Conservation (phyloP, 2,329 filamentous ascomycete species). For the Ascomycota sp. region DNA sequence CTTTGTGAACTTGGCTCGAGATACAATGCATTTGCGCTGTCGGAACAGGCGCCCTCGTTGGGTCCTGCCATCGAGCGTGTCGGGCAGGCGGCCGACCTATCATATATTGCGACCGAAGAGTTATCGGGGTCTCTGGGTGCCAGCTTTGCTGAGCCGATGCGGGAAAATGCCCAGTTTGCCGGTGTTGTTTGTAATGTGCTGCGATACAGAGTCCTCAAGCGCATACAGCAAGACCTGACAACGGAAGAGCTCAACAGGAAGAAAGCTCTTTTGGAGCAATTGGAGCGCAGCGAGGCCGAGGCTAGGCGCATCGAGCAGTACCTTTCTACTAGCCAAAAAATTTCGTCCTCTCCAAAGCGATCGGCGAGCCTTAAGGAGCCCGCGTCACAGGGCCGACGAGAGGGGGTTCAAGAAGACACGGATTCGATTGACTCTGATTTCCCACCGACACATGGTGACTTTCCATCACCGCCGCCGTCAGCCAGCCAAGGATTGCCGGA, state of each 20-base stretch:
- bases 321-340: conserved; percentile 51
- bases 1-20: conserved; percentile 85
- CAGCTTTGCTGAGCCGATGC: conserved; percentile 91
- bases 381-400: conserved; percentile 26
- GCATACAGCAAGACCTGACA: conserved; percentile 95
- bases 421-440: conserved; percentile 93
- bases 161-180: conserved; percentile 92
- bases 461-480: conserved; percentile 40
- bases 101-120: conserved; percentile 89
- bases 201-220: conserved; percentile 75
- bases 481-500: conserved; percentile 52
- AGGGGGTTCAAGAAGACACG: conserved; percentile 51
- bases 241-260: conserved; percentile 85
- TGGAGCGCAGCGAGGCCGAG: conserved; percentile 88
- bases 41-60: conserved; percentile 73
- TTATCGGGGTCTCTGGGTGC: conserved; percentile 73
- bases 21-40: conserved; percentile 91
- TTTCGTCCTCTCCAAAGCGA: conserved; percentile 39
- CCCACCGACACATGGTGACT: conserved; percentile 66
- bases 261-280: conserved; percentile 54
- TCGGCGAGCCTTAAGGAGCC: conserved; percentile 39
- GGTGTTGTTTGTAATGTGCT: conserved; percentile 80
- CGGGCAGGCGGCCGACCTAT: conserved; percentile 85
- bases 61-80: conserved; percentile 85
- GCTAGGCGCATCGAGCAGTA: conserved; percentile 89